phyloP scores from a whole-genome alignment of 2,329 filamentous ascomycete genomes.

The Conoideocrella luteorostrata region DNA sequence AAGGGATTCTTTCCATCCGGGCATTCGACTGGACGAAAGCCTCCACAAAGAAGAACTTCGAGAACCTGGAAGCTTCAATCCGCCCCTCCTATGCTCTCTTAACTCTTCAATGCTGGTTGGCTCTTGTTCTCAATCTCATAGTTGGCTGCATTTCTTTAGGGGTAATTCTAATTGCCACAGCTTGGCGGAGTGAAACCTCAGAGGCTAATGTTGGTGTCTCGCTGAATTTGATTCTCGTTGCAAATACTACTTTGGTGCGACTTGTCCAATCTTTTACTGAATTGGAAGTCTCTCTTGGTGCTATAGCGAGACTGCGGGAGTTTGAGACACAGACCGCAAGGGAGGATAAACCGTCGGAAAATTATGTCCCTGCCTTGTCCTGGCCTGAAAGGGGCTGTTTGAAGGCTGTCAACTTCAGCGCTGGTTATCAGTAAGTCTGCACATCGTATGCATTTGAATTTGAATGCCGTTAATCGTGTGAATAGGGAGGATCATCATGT shows the following conservation, averaged over 20 bases:
- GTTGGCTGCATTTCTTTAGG: conserved; percentile 18
- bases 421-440: conserved; percentile 13
- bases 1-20: conserved; percentile 6
- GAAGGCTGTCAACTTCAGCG: conserved; percentile 10
- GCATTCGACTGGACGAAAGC: background rate
- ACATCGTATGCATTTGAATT: background rate
- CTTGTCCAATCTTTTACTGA: conserved; percentile 16
- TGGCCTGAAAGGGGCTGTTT: conserved; percentile 16
- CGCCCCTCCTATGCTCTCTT: background rate
- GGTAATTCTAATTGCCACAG: conserved; percentile 17
- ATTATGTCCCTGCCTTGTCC: conserved; percentile 2
- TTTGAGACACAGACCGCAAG: conserved; percentile 13
- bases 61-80: background rate
- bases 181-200: background rate
- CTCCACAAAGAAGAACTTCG: background rate
- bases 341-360: conserved; percentile 10
- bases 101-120: background rate
- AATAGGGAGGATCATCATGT: conserved; percentile 8
- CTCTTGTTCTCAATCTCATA: background rate
- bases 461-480: background rate
- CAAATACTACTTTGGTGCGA: conserved; percentile 16
- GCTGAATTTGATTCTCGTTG: conserved; percentile 18
- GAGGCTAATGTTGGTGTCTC: conserved; percentile 15
- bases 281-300: conserved; percentile 18
- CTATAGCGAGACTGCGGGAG: conserved; percentile 14